phyloP scores from a whole-genome alignment of 192 early-diverging fungal species.

The Coemansia sp. region DNA sequence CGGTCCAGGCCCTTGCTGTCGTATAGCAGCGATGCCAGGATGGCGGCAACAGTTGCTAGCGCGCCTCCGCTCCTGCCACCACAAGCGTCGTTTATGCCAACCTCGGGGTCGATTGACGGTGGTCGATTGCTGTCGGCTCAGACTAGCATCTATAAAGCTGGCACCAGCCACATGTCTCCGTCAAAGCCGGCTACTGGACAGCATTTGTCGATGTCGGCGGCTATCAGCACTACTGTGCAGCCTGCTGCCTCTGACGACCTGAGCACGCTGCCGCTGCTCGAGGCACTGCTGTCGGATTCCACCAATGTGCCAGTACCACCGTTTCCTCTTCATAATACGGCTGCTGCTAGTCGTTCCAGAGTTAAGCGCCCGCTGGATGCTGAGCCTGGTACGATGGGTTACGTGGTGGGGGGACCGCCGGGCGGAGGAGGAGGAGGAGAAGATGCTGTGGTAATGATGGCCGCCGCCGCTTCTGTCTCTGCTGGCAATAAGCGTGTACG shows the following conservation, averaged over 20 bases:
- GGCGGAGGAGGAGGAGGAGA: not conserved
- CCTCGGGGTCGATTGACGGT: not conserved
- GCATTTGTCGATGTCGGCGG: not conserved
- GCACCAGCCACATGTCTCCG: not conserved
- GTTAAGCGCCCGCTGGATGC: not conserved
- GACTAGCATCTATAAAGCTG: not conserved
- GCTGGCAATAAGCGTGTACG: constrained; percentile 29
- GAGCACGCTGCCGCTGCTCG: constrained; percentile 42
- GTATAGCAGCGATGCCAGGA: not conserved
- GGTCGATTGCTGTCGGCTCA: not conserved
- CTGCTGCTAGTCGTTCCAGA: not conserved
- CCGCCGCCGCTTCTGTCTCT: constrained; percentile 6
- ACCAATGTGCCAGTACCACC: constrained; percentile 6
- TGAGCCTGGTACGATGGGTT: not conserved
- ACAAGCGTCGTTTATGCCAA: no score
- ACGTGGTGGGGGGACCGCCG: not conserved
- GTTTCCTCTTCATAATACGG: not conserved
- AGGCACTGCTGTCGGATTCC: constrained; percentile 45
- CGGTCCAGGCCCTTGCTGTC: not conserved
- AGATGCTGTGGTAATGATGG: not conserved
- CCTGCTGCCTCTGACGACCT: constrained; percentile 14
- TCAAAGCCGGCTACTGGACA: not conserved
- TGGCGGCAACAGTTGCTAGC: not conserved
- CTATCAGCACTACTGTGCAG: constrained; percentile 8
- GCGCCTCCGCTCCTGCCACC: not conserved